These are phyloP conservation scores for Candida ulmi DNA, from an alignment of 805 yeast genomes.

Conservation along the genomic window DNA sequence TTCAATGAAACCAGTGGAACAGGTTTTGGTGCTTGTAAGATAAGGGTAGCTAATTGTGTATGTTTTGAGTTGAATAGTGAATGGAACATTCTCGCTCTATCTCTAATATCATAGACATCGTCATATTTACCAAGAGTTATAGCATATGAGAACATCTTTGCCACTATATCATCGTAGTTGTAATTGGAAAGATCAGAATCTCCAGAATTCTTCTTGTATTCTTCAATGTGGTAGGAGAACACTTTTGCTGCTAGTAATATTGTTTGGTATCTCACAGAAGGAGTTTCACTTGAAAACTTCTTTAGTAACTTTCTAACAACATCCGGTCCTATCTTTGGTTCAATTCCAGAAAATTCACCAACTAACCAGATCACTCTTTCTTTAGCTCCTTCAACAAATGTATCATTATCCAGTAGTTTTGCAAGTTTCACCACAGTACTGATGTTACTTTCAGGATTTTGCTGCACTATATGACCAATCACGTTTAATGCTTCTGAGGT, in stretches of 20 bases:
- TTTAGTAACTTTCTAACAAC: constrained; percentile 55
- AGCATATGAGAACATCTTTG: constrained; percentile 54
- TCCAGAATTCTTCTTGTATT: constrained; percentile 23
- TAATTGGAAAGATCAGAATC: constrained; percentile 23
- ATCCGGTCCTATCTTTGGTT: constrained; percentile 63
- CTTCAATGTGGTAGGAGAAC: constrained; percentile 48
- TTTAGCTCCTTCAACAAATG: constrained; percentile 46
- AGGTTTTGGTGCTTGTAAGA: constrained; percentile 76
- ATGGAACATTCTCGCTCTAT: constrained; percentile 70
- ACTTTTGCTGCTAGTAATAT: constrained; percentile 72
- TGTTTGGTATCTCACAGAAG: constrained; percentile 62
- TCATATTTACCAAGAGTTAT: constrained; percentile 71
- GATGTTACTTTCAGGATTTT: constrained; percentile 46
- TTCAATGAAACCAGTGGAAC: constrained; percentile 36
- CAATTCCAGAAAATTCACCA: constrained; percentile 64
- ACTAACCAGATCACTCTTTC: constrained; percentile 88
- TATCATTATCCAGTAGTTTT: constrained; percentile 22
- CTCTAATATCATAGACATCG: constrained; percentile 69
- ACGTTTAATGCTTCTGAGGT: constrained; percentile 68
- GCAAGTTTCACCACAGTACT: constrained; percentile 51
- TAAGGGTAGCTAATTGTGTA: constrained; percentile 57
- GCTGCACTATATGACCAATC: constrained; percentile 66
- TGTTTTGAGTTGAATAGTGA: constrained; percentile 50
- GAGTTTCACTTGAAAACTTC: constrained; percentile 47
- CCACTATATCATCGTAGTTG: constrained; percentile 31